phyloP scores from a whole-genome alignment of 2,329 filamentous ascomycete species.

The Paecilomyces niveus region DNA sequence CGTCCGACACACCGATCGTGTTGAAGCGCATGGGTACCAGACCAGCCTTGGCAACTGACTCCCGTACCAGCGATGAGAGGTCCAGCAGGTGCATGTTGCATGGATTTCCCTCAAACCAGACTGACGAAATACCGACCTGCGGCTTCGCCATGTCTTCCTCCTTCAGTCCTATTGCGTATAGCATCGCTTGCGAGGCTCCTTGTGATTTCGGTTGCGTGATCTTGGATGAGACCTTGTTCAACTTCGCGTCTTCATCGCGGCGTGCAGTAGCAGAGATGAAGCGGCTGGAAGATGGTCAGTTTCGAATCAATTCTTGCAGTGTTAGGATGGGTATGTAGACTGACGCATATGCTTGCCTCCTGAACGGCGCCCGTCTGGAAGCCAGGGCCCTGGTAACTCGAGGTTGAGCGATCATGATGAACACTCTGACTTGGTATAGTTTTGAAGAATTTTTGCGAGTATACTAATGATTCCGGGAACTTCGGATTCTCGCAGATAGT shows the following conservation, averaged over 20 bases:
- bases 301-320: background rate
- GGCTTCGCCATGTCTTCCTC: background rate
- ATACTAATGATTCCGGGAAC: background rate
- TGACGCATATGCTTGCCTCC: background rate
- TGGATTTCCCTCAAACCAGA: background rate
- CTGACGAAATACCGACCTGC: background rate
- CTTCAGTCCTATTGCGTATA: background rate
- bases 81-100: background rate
- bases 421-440: background rate
- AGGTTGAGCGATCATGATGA: background rate
- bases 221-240: background rate
- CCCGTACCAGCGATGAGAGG: background rate
- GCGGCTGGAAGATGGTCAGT: background rate
- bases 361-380: background rate
- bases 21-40: background rate
- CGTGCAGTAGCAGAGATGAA: background rate
- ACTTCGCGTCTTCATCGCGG: background rate
- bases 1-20: background rate
- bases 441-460: background rate
- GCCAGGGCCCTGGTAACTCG: background rate
- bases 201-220: background rate
- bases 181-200: background rate
- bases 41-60: background rate
- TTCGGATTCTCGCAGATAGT: too few relatives aligned
- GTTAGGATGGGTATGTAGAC: background rate